Conservation (phyloP, 1,284 basidiomycete species). For the Naganishia cerealis region DNA sequence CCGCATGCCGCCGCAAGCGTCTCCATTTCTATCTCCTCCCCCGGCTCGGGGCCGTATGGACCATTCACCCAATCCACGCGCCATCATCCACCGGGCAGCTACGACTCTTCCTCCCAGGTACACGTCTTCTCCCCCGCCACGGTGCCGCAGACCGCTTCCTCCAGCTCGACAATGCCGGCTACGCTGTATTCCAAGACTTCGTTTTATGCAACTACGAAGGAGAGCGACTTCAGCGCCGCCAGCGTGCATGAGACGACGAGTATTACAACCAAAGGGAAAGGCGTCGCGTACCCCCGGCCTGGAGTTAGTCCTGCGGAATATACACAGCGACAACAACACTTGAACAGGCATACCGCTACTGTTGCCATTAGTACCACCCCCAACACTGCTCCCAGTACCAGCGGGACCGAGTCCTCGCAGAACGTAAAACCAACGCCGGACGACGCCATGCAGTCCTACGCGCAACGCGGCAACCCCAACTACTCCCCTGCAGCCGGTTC, state of each 20-base stretch:
- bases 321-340: constrained; percentile 18
- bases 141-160: constrained; percentile 30
- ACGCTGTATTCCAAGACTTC: constrained; percentile 5
- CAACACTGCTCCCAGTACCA: not conserved
- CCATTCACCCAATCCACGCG: not conserved
- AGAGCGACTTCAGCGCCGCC: not conserved
- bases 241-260: constrained; percentile 1
- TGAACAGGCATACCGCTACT: not conserved
- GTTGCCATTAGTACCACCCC: not conserved
- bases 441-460: not conserved
- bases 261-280: constrained; percentile 5
- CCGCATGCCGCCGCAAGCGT: constrained; percentile 4
- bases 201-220: not conserved
- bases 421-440: not conserved
- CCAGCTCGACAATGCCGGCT: constrained; percentile 8
- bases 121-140: constrained; percentile 17
- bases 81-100: constrained; percentile 13
- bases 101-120: not conserved
- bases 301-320: constrained; percentile 26
- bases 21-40: not conserved
- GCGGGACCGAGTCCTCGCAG: not conserved
- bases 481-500: not conserved
- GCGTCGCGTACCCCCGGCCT: constrained; percentile 23
- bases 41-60: not conserved
- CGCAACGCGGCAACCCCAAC: not conserved